A percentile compares a stretch with the other conserved stretches of the same genome.
Conservation (phyloP, 345 rosid species). For the Camelina hispida region DNA sequence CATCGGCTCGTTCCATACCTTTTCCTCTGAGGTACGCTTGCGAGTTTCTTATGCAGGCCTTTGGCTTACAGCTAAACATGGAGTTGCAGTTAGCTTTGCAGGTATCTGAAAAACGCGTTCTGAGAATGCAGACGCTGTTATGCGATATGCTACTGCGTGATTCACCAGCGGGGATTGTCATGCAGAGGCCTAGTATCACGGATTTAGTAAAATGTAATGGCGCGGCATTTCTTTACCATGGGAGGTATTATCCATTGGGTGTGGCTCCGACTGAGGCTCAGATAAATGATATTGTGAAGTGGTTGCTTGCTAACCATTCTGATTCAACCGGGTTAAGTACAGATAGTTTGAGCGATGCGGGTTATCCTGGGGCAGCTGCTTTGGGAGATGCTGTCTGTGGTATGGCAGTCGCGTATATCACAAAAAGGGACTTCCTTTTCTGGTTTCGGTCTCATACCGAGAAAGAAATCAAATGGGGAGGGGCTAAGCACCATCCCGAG, state of each 20-base stretch:
- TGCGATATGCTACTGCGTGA: conserved; percentile 98
- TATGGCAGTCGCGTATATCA: conserved; percentile 92
- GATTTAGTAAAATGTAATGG: conserved; percentile 96
- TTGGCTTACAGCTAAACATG: conserved; percentile 95
- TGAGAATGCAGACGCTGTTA: conserved; percentile 87
- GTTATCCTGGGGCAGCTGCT: conserved; percentile 79
- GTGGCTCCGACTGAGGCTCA: conserved; percentile 88
- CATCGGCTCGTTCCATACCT: conserved; percentile 82
- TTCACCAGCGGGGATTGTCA: conserved; percentile 81
- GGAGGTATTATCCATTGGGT: conserved; percentile 70
- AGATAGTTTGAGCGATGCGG: conserved; percentile 87
- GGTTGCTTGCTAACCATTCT: conserved; percentile 82
- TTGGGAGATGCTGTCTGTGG: conserved; percentile 97
- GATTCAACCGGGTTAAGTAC: conserved; percentile 97
- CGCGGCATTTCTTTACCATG: conserved; percentile 81
- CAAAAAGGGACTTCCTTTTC: conserved; percentile 82
- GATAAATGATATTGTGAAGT: conserved; percentile 81
- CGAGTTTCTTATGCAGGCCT: conserved; percentile 97
- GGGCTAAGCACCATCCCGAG: conserved; percentile 96
- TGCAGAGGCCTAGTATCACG: conserved; percentile 94
- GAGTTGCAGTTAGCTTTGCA: conserved; percentile 89
- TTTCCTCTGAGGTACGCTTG: conserved; percentile 96
- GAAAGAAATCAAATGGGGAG: conserved; percentile 97
- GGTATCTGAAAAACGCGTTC: conserved; percentile 77
- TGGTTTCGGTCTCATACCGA: conserved; percentile 97